Evolutionary conservation across 768 basidiomycete genomes (phyloP).

Genomic region (Leccinum rimulosum): DNA sequence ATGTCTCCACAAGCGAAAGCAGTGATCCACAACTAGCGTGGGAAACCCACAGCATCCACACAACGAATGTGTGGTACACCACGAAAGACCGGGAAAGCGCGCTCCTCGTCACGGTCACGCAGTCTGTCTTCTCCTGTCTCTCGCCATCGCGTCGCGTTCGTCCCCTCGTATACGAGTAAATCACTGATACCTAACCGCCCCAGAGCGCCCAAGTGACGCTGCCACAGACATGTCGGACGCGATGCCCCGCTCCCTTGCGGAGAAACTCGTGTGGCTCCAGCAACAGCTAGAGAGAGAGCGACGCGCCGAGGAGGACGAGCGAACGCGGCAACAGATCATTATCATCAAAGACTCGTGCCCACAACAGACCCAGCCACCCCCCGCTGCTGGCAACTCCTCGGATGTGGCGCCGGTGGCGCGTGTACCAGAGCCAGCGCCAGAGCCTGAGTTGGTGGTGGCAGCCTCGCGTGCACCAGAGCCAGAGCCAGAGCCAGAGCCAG

Average conservation of each 20-base stretch:
- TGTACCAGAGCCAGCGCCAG: no score
- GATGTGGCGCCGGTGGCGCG: no score
- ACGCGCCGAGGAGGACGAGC: neutral
- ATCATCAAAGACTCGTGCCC: neutral
- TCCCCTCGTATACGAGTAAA: no score
- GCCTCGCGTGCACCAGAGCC: neutral
- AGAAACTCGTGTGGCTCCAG: neutral
- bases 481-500: no score
- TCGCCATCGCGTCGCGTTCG: neutral
- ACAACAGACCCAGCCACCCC: neutral
- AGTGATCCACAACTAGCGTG: no score
- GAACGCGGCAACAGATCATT: neutral
- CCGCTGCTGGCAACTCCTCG: no score
- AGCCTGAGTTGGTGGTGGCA: neutral
- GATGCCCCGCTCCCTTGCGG: neutral
- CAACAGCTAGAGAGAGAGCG: neutral
- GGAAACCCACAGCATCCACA: no score
- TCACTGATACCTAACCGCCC: neutral
- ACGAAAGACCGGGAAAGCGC: no score
- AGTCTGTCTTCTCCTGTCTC: neutral
- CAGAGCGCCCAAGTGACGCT: neutral
- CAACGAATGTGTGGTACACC: no score
- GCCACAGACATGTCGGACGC: neutral
- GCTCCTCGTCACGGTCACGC: no score
- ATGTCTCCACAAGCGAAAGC: no score